A percentile compares a stretch with the other conserved stretches of the same genome.
These are phyloP conservation scores for Cyclocybe aegerita DNA, from an alignment of 768 basidiomycete species.

Conservation along the genomic window DNA sequence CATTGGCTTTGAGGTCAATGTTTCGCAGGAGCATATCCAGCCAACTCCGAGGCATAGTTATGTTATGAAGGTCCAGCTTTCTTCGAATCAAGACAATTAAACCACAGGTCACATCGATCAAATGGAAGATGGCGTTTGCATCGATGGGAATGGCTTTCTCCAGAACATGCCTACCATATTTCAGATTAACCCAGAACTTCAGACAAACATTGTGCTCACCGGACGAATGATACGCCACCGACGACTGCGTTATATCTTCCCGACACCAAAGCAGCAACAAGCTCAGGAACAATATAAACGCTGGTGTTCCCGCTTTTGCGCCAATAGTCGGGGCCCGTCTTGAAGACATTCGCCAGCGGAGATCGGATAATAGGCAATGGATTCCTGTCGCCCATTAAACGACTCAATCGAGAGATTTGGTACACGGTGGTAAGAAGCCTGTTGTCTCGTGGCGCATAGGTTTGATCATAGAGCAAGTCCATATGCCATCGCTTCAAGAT, in stretches of 20 bases:
- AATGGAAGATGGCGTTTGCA: slow-evolving; percentile 47
- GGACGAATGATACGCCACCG: slow-evolving; percentile 36
- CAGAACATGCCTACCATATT: slow-evolving; percentile 42
- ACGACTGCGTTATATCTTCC: slow-evolving; percentile 19
- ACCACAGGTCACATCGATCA: slow-evolving; percentile 49
- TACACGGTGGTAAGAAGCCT: slow-evolving; percentile 38
- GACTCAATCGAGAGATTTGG: slow-evolving; percentile 35
- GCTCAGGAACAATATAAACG: slow-evolving; percentile 17
- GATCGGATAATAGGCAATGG: slow-evolving; percentile 26
- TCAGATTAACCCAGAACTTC: not conserved
- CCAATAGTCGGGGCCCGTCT: not conserved
- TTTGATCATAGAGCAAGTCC: slow-evolving; percentile 33
- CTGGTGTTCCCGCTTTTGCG: slow-evolving; percentile 1
- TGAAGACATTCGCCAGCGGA: slow-evolving; percentile 13
- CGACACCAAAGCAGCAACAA: slow-evolving; percentile 15
- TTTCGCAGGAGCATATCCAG: slow-evolving; percentile 26
- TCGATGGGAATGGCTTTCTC: slow-evolving; percentile 36
- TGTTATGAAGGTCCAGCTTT: slow-evolving; percentile 35
- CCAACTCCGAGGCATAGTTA: slow-evolving; percentile 59
- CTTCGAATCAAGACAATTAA: slow-evolving; percentile 34
- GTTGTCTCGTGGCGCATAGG: slow-evolving; percentile 15
- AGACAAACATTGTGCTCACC: slow-evolving; percentile 26
- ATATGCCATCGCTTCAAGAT: slow-evolving; percentile 45
- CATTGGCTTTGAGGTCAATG: slow-evolving; percentile 1
- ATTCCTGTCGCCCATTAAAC: slow-evolving; percentile 27